Conservation (phyloP, 2,329 filamentous ascomycete species). For the Graphilbum sp. region DNA sequence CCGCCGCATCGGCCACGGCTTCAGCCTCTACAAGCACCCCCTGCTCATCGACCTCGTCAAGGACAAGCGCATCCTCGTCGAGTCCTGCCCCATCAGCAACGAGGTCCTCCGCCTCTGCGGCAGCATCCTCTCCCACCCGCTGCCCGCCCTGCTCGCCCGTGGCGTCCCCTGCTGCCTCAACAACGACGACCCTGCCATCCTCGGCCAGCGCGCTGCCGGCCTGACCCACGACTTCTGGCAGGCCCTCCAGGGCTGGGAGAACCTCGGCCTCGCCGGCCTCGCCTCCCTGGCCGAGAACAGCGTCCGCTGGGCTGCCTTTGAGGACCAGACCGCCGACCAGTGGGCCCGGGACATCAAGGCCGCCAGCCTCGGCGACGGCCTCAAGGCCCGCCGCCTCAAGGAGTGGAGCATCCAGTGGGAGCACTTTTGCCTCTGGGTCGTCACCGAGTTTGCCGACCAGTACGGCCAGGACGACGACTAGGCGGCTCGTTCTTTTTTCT, state of each 20-base stretch:
- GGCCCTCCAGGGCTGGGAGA: constrained; percentile 79
- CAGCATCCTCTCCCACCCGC: constrained; percentile 26
- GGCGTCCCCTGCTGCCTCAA: constrained; percentile 72
- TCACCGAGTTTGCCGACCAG: constrained; percentile 56
- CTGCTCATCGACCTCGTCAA: constrained; percentile 78
- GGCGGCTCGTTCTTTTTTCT: no score
- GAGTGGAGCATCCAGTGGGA: constrained; percentile 78
- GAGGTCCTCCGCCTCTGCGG: constrained; percentile 31
- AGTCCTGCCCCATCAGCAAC: constrained; percentile 83
- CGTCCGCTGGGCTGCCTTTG: constrained; percentile 75
- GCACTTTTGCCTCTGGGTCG: constrained; percentile 78
- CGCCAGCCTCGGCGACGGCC: constrained; percentile 52
- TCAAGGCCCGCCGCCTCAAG: constrained; percentile 56
- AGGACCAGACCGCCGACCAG: constrained; percentile 54
- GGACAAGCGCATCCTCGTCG: constrained; percentile 72
- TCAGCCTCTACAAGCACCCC: constrained; percentile 81
- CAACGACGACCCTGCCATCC: constrained; percentile 81
- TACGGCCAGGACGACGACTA: constrained; percentile 25
- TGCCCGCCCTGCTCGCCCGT: constrained; percentile 69
- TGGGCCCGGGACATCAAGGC: constrained; percentile 61
- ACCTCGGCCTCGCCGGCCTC: constrained; percentile 72
- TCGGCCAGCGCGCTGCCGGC: constrained; percentile 67
- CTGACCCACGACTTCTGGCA: constrained; percentile 94
- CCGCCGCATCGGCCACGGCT: constrained; percentile 76
- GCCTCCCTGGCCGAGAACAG: constrained; percentile 85